Evolutionary conservation across 768 basidiomycete genomes (phyloP).

Genomic region (button mushroom (Agaricus bisporus)): DNA sequence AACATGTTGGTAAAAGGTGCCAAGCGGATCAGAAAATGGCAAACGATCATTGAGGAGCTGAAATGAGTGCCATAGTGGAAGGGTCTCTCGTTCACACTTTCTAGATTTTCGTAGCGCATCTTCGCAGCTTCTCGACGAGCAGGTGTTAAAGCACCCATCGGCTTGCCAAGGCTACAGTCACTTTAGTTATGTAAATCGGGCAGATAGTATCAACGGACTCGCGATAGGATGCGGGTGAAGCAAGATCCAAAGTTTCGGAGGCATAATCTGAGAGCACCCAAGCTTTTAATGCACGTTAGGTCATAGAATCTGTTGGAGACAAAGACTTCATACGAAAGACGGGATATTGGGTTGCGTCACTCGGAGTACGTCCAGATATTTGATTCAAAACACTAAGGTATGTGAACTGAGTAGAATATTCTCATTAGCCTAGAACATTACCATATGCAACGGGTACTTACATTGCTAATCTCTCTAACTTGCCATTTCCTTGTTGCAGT

Average conservation of each 20-base stretch:
- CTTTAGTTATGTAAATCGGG: neutral
- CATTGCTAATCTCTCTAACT: slow-evolving; percentile 86
- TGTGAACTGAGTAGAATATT: slow-evolving; percentile 52
- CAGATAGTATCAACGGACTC: slow-evolving; percentile 45
- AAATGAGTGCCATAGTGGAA: slow-evolving; percentile 96
- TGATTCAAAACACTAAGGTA: slow-evolving; percentile 89
- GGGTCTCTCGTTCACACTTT: slow-evolving; percentile 78
- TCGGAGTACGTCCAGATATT: slow-evolving; percentile 87
- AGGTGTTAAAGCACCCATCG: slow-evolving; percentile 86
- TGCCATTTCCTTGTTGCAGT: slow-evolving; percentile 84
- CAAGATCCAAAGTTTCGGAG: slow-evolving; percentile 62
- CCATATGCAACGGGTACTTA: slow-evolving; percentile 25
- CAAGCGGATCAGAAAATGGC: slow-evolving; percentile 87
- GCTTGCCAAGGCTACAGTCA: slow-evolving; percentile 58
- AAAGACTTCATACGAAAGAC: slow-evolving; percentile 62
- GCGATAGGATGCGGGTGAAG: slow-evolving; percentile 54
- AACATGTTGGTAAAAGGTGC: slow-evolving; percentile 94
- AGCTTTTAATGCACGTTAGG: slow-evolving; percentile 34
- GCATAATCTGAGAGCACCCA: slow-evolving; percentile 88
- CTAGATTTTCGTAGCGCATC: slow-evolving; percentile 66
- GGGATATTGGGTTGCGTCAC: slow-evolving; percentile 93
- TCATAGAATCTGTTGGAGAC: neutral
- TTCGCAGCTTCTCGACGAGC: slow-evolving; percentile 70
- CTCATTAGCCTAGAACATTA: neutral
- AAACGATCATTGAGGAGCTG: slow-evolving; percentile 95